Evolutionary conservation across 345 rosid species (phyloP).

Genomic region (Triadica sebifera): DNA sequence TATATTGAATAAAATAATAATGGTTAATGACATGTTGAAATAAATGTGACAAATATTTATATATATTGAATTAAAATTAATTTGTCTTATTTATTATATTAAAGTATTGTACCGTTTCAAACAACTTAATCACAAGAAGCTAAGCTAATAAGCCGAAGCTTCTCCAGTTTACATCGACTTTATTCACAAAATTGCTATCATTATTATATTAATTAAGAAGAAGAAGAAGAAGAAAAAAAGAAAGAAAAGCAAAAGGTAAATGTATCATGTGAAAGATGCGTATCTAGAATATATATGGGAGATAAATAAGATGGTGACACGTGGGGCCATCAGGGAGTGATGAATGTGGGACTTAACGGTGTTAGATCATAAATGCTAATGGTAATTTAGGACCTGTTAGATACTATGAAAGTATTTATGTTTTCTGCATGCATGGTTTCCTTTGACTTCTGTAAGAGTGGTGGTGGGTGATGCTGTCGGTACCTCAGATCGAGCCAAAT

Average conservation of each 20-base stretch:
- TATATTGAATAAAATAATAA: too few species aligned
- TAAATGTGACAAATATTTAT: too few species aligned
- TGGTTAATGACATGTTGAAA: too few species aligned
- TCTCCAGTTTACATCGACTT: constrained; percentile 14
- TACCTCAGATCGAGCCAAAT: constrained; percentile 25
- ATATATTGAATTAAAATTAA: background rate
- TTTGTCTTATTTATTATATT: too few species aligned
- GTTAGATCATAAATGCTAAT: constrained; percentile 20
- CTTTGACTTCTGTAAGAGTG: constrained; percentile 39
- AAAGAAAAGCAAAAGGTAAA: background rate
- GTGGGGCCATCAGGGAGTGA: constrained; percentile 36
- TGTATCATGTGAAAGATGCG: constrained; percentile 41
- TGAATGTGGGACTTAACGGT: constrained; percentile 29
- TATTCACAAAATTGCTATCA: background rate
- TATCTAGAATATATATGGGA: constrained; percentile 43
- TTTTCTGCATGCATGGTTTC: constrained; percentile 32
- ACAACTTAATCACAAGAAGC: constrained; percentile 6
- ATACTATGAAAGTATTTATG: background rate
- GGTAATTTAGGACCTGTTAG: background rate
- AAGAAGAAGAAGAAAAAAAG: too few species aligned
- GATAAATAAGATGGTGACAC: constrained; percentile 45
- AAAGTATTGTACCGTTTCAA: constrained; percentile 7
- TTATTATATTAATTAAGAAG: too few species aligned
- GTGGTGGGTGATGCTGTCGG: constrained; percentile 33
- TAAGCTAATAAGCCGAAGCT: background rate